Conservation (phyloP, 768 basidiomycete species). For the Panaeolus papilionaceus region DNA sequence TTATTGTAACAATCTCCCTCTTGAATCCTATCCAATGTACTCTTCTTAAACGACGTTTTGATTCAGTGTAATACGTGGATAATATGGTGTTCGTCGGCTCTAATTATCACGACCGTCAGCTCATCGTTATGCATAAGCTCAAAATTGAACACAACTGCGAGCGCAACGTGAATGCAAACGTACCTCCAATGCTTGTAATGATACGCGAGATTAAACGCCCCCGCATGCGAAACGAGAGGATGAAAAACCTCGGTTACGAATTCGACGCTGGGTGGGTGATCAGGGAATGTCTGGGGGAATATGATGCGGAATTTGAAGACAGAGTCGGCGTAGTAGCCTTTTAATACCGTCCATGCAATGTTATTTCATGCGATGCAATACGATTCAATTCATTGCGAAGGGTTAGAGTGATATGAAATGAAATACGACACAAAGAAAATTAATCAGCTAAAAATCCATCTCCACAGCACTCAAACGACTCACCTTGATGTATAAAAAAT, state of each 20-base stretch:
- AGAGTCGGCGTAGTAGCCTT: conserved; percentile 83
- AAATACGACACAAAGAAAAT: too few relatives aligned
- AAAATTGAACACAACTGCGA: too few relatives aligned
- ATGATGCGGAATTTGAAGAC: conserved; percentile 76
- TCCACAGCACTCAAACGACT: conserved; percentile 13
- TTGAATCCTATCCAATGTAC: conserved; percentile 69
- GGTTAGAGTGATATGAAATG: too few relatives aligned
- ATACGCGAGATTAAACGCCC: conserved; percentile 68
- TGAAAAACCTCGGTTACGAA: conserved; percentile 90
- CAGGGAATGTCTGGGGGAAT: conserved; percentile 78
- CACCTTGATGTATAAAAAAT: conserved; percentile 86
- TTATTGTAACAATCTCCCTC: conserved; percentile 79
- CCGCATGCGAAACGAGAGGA: conserved; percentile 74
- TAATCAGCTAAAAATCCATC: background rate
- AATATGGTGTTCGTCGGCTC: conserved; percentile 81
- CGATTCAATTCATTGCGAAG: too few relatives aligned
- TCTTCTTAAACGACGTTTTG: conserved; percentile 82
- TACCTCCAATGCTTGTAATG: conserved; percentile 84
- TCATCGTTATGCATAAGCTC: too few relatives aligned
- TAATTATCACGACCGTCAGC: conserved; percentile 31
- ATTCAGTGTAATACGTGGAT: conserved; percentile 82
- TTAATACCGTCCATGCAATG: background rate
- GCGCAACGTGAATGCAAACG: too few relatives aligned
- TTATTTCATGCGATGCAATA: too few relatives aligned
- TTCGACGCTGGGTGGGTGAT: conserved; percentile 68